Evolutionary conservation across 345 rosid species (phyloP), one percentile per base, ranked within the genome.

Genomic region (Murraya koenigii): DNA sequence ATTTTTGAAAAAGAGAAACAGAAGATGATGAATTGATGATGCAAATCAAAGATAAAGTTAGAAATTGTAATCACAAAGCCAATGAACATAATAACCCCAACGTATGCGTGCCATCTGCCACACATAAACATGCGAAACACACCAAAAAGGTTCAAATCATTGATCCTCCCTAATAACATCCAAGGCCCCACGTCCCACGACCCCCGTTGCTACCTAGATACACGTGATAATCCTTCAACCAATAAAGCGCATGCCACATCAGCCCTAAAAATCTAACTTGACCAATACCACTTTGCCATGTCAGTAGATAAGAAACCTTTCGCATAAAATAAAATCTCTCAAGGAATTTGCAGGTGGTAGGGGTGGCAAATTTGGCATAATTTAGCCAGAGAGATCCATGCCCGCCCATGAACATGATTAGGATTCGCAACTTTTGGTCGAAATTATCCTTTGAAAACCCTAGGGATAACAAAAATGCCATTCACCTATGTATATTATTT

Each of bases 141-240:
- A 86, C 88, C 90, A 86, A 86, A 89, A 92, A 86, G 87, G 76
- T 77, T 76, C 80, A 85, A 84, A 89, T 88, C 88, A 89, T 85
- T 81, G 72, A 67, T 61, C 19, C 5, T 30, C 17, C 30, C 26
- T 3, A 28, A 69, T 72, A 62, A 68, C 80, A 66, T 68, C 88
- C 88, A 83, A 85, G 81, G 77, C 44, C 73, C 77, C 77, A 26
- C 77, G 75, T 44, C 35, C 63, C n/a, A n/a, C n/a, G n/a, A n/a
- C n/a, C 62, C 70, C 22, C 65, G 1, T 76, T 73, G 56, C 56
- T 6, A 4, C 69, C 62, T 68, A 11, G 84, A 79, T 66, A 68
- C 97, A 85, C 88, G 91, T 87, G 96, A 88, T 80, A 58, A 73
- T 74, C 82, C 80, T 67, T 79, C 74, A 38, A 68, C 80, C 76